phyloP scores from a whole-genome alignment of 345 rosid species.

The Dovyalis caffra region DNA sequence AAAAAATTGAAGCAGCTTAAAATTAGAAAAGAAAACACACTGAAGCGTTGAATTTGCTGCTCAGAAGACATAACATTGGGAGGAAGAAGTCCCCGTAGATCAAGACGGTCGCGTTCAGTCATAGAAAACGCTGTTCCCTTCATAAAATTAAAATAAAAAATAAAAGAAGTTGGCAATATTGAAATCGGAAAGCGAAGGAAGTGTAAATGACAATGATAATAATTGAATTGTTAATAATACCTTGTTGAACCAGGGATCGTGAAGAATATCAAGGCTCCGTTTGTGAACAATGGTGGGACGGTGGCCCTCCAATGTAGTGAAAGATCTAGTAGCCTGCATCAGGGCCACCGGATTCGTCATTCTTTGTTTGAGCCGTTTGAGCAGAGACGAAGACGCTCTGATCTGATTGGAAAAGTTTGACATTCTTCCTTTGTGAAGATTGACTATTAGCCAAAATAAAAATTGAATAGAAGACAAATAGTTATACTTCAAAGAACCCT shows the following conservation, averaged over 20 bases:
- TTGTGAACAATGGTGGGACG: constrained; percentile 92
- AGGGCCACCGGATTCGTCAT: constrained; percentile 12
- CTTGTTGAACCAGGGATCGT: constrained; percentile 99
- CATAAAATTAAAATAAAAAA: neutral
- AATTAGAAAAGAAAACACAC: constrained; percentile 40
- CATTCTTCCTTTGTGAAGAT: constrained; percentile 16
- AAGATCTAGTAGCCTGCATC: constrained; percentile 40
- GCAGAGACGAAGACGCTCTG: constrained; percentile 47
- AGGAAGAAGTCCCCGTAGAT: constrained; percentile 96
- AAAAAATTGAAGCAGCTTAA: neutral
- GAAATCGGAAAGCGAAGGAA: neutral
- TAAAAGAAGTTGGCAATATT: neutral
- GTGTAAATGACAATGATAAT: neutral
- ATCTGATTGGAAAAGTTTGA: constrained; percentile 37
- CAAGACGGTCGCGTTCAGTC: constrained; percentile 94
- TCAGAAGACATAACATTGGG: constrained; percentile 79
- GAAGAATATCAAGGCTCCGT: constrained; percentile 94
- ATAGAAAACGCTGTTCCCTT: constrained; percentile 92
- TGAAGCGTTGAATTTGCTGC: constrained; percentile 89
- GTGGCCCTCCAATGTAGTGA: constrained; percentile 82
- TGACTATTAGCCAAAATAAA: neutral
- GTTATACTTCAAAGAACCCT: neutral
- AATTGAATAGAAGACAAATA: neutral
- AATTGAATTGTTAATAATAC: constrained; percentile 17
- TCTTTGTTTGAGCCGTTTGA: constrained; percentile 43